Percentiles rank a stretch among this genome's conserved stretches.
Conservation (phyloP, 2,329 filamentous ascomycete genomes). For the Cadophora sp. region DNA sequence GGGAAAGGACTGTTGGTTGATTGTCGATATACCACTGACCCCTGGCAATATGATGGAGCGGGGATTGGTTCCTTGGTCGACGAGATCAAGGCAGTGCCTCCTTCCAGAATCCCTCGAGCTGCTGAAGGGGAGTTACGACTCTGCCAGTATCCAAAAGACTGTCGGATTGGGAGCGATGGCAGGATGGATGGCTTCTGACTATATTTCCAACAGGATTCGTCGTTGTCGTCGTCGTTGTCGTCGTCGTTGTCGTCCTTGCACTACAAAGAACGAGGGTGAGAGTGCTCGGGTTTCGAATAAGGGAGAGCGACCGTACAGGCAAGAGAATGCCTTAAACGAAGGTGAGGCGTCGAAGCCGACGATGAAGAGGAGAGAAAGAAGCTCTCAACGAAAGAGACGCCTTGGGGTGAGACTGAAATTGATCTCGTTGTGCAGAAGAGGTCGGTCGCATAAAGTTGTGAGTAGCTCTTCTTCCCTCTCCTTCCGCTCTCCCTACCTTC, state of each 20-base stretch:
- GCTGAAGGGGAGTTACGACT: slow-evolving; percentile 13
- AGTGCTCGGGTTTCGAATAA: slow-evolving; percentile 5
- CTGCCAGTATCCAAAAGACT: slow-evolving; percentile 9
- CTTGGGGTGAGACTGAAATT: neutral
- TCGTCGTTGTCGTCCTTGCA: neutral
- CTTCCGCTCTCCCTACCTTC: slow-evolving; percentile 14
- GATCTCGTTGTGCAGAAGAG: neutral
- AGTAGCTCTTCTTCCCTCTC: neutral
- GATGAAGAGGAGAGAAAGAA: slow-evolving; percentile 3
- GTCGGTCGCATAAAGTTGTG: neutral
- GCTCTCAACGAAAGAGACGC: slow-evolving; percentile 2
- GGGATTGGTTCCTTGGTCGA: slow-evolving; percentile 43
- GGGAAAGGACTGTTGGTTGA: slow-evolving; percentile 37
- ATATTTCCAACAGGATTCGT: neutral
- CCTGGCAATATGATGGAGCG: slow-evolving; percentile 36
- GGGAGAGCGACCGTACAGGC: slow-evolving; percentile 18
- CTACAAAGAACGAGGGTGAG: slow-evolving; percentile 12
- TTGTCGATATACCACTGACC: slow-evolving; percentile 32
- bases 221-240: neutral
- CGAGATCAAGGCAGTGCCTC: slow-evolving; percentile 36
- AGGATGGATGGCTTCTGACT: neutral
- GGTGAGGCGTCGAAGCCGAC: slow-evolving; percentile 12
- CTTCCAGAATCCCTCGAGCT: slow-evolving; percentile 26
- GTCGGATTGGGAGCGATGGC: slow-evolving; percentile 12
- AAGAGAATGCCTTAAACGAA: slow-evolving; percentile 17